Evolutionary conservation across 2,329 filamentous ascomycete species (phyloP).

Genomic region (Cordyceps tenuipes): DNA sequence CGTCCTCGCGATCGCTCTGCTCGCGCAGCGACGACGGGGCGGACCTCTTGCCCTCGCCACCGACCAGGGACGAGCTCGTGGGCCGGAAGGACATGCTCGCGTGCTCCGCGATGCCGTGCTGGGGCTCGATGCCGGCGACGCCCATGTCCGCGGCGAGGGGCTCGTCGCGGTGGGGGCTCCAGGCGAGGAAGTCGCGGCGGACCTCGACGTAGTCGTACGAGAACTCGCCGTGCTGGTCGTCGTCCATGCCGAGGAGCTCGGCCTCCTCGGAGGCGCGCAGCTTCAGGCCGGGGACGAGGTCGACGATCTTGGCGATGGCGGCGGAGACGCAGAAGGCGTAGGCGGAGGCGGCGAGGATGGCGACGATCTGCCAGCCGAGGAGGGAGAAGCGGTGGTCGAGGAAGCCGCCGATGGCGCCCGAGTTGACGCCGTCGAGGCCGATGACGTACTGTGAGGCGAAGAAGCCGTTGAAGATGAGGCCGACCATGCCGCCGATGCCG

Average conservation of each 20-base stretch:
- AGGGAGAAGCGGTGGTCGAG: conserved; percentile 66
- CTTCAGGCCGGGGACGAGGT: conserved; percentile 67
- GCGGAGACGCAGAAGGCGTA: conserved; percentile 71
- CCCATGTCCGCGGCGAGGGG: conserved; percentile 38
- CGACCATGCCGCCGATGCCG: conserved; percentile 60
- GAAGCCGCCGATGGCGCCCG: conserved; percentile 58
- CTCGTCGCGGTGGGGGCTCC: conserved; percentile 67
- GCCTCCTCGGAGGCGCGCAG: conserved; percentile 75
- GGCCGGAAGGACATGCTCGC: conserved; percentile 28
- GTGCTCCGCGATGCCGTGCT: conserved; percentile 66
- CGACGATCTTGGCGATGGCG: conserved; percentile 64
- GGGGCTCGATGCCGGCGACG: conserved; percentile 45
- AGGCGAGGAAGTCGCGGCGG: conserved; percentile 78
- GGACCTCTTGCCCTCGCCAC: conserved; percentile 10
- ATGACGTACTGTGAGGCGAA: conserved; percentile 64
- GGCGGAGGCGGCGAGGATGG: conserved; percentile 55
- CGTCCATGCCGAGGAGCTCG: conserved; percentile 80
- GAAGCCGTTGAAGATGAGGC: conserved; percentile 64
- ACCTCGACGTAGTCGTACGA: conserved; percentile 89
- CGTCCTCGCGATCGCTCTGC: conserved; percentile 2
- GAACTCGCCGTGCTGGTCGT: conserved; percentile 84
- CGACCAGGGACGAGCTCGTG: conserved; percentile 15
- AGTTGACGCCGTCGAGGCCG: conserved; percentile 70
- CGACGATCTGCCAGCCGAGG: conserved; percentile 73
- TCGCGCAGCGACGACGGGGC: conserved; percentile 9